A percentile compares a stretch with the other conserved stretches of the same genome.
phyloP scores from a whole-genome alignment of 2,329 filamentous ascomycete genomes.

The Neoarthrinium moseri region DNA sequence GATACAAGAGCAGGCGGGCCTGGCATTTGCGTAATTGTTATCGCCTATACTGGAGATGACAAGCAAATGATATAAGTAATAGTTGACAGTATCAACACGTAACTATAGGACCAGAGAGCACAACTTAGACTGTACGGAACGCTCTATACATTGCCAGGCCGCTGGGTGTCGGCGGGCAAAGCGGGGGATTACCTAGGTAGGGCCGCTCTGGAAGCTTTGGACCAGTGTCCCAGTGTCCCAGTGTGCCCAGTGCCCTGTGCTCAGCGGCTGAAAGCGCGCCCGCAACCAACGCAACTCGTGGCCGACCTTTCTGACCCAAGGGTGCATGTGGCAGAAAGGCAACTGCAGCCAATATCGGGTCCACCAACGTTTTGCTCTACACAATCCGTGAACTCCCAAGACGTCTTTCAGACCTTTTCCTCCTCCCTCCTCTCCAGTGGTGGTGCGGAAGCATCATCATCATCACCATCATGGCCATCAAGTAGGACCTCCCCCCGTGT shows the following conservation, averaged over 20 bases:
- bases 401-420: slow-evolving; percentile 10
- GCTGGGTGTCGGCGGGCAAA: too few relatives aligned
- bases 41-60: too few relatives aligned
- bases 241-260: too few relatives aligned
- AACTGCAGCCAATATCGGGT: neutral
- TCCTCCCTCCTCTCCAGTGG: slow-evolving; percentile 14
- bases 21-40: too few relatives aligned
- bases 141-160: too few relatives aligned
- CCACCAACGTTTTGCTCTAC: slow-evolving; percentile 1
- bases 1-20: too few relatives aligned
- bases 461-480: slow-evolving; percentile 48
- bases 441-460: slow-evolving; percentile 35
- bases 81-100: neutral
- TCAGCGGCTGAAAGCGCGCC: neutral
- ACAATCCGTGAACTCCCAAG: slow-evolving; percentile 7
- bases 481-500: slow-evolving; percentile 35
- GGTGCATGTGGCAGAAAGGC: neutral
- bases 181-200: too few relatives aligned
- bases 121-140: too few relatives aligned
- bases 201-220: too few relatives aligned
- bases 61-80: too few relatives aligned
- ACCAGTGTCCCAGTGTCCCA: too few relatives aligned
- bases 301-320: neutral
- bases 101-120: neutral
- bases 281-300: neutral